Evolutionary conservation across 1,284 basidiomycete genomes (phyloP), one percentile per base, ranked within the genome.

Genomic region (Cystobasidium pallidum): DNA sequence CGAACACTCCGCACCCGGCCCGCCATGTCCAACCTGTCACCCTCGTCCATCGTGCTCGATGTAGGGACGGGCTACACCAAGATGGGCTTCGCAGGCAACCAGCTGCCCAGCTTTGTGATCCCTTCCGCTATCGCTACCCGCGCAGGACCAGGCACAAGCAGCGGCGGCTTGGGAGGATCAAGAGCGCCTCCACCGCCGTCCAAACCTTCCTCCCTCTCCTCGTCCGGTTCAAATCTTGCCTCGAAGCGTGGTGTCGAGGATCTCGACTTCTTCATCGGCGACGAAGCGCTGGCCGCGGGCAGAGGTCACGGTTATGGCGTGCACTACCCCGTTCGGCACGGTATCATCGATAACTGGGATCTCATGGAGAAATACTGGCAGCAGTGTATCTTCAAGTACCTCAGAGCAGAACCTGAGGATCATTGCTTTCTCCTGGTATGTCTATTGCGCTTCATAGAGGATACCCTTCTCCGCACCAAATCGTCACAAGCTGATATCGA

Each of bases 341-440:
- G 96, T 45, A 89, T 93, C 88, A 97, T 99, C 80, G 96, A 99
- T 77, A 98, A 99, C 81, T 99, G 96, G 96, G 96, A 99, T 83
- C 88, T 96, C 79, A 99, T 99, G 96, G 96, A 99, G 82, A 86
- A 96, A 11, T 99, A 94, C 83, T 99, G 95, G 96, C 94, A 98
- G 82, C 95, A 99, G 84, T 93, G 91, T 77, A 99, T 99, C 86
- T 99, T 99, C 88, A 99, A 99, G 84, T 99, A 99, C 84, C 86
- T 99, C 74, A 87, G 95, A 73, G 94, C 94, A 15, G 96, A 99
- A 83, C 96, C 96, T 15, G 96, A 99, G 83, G 96, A 99, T 82
- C 96, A 99, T 82, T 92, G 98, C 82, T 97, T 98, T 81, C 87
- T 99, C 75, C 84, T 99, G 78, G 94, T 97, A 78, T 80, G 91